Evolutionary conservation across 345 rosid species (phyloP).

Genomic region (Excoecaria agallocha): DNA sequence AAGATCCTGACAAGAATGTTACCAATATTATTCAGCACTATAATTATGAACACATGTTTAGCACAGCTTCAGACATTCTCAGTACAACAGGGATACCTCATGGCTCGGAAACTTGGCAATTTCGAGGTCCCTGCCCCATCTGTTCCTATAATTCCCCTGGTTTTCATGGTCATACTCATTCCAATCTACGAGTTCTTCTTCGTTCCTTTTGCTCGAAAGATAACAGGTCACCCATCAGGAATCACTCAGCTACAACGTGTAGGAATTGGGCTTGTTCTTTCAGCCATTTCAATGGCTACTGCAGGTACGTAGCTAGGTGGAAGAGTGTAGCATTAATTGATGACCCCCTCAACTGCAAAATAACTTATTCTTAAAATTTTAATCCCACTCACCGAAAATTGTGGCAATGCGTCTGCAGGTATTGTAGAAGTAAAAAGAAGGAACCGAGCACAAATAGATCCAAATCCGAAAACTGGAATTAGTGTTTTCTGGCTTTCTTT

Average conservation of each 20-base stretch:
- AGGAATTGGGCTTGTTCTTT: slow-evolving; percentile 26
- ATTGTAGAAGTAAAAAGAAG: slow-evolving; percentile 24
- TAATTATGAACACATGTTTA: slow-evolving; percentile 27
- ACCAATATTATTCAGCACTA: slow-evolving; percentile 32
- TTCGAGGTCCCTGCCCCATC: slow-evolving; percentile 21
- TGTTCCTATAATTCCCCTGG: slow-evolving; percentile 17
- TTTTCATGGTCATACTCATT: slow-evolving; percentile 19
- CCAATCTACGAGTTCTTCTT: slow-evolving; percentile 26
- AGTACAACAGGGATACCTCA: slow-evolving; percentile 18
- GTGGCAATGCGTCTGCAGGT: not conserved
- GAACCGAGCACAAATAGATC: not conserved
- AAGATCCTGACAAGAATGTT: slow-evolving; percentile 49
- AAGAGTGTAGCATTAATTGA: no score
- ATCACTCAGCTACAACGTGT: slow-evolving; percentile 33
- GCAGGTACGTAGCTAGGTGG: not conserved
- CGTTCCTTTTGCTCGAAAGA: slow-evolving; percentile 22
- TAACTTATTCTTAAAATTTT: no score
- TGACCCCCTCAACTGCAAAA: no score
- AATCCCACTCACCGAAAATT: no score
- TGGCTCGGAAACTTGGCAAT: slow-evolving; percentile 5
- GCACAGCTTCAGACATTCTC: slow-evolving; percentile 30
- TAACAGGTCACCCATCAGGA: slow-evolving; percentile 26
- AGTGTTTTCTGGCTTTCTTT: slow-evolving; percentile 27
- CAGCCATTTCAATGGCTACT: slow-evolving; percentile 26
- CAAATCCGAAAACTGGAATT: not conserved